phyloP scores from a whole-genome alignment of 1,284 basidiomycete species.

The Rhodotorula glutinis region DNA sequence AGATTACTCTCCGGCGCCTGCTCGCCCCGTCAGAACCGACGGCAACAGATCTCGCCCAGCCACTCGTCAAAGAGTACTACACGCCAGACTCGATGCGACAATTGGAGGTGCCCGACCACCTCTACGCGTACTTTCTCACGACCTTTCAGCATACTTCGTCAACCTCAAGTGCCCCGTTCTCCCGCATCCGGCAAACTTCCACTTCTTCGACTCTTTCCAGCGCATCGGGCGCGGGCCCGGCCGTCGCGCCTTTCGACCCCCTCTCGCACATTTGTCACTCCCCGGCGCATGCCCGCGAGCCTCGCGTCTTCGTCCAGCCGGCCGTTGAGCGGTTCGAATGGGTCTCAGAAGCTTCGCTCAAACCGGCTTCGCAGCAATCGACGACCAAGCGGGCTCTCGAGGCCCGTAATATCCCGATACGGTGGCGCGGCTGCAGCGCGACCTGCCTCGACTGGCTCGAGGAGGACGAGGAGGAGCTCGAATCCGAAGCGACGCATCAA shows the following conservation, averaged over 20 bases:
- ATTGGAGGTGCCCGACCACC: conserved; percentile 10
- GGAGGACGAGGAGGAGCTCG: conserved; percentile 4
- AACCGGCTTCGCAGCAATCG: conserved; percentile 1
- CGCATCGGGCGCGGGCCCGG: background rate
- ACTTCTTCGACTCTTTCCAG: background rate
- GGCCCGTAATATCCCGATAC: conserved; percentile 33
- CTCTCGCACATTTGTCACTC: conserved; percentile 31
- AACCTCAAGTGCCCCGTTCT: background rate
- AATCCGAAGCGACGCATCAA: background rate
- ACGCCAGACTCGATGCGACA: background rate
- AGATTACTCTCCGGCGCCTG: conserved; percentile 31
- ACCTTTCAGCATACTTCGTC: conserved; percentile 5
- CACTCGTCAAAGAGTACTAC: background rate
- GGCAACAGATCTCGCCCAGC: background rate
- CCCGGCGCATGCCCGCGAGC: conserved; percentile 20
- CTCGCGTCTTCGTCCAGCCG: conserved; percentile 26
- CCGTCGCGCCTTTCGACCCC: conserved; percentile 30
- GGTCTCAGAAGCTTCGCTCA: conserved; percentile 29
- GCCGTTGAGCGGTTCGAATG: conserved; percentile 42
- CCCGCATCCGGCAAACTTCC: conserved; percentile 9
- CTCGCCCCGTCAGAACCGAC: conserved; percentile 6
- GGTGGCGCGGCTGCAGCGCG: conserved; percentile 38
- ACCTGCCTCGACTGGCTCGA: conserved; percentile 42
- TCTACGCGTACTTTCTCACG: conserved; percentile 29
- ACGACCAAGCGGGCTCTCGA: background rate